These are phyloP conservation scores for Colletotrichum noveboracense DNA, from an alignment of 2,329 filamentous ascomycete species.

Conservation along the genomic window DNA sequence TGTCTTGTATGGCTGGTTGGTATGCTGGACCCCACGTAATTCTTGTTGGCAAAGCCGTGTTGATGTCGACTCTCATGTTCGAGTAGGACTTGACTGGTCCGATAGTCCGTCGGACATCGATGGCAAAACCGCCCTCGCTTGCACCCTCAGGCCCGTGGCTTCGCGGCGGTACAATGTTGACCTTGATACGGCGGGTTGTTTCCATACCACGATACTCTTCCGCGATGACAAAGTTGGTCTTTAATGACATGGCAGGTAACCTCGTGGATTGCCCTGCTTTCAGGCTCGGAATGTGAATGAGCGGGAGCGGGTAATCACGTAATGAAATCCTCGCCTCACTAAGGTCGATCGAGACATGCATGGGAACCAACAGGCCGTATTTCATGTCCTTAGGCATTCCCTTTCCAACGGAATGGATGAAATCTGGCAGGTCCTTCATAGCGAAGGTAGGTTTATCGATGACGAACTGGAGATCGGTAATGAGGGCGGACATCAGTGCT, in stretches of 20 bases:
- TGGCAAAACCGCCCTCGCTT: constrained; percentile 71
- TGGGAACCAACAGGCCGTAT: constrained; percentile 87
- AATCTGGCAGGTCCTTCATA: constrained; percentile 79
- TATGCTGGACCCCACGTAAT: constrained; percentile 98
- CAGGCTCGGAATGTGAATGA: constrained; percentile 87
- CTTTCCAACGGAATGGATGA: constrained; percentile 90
- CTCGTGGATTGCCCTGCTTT: constrained; percentile 80
- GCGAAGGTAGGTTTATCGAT: constrained; percentile 95
- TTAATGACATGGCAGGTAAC: constrained; percentile 81
- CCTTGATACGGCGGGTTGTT: constrained; percentile 79
- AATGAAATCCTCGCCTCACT: constrained; percentile 86
- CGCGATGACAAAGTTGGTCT: constrained; percentile 92
- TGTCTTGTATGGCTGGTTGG: constrained; percentile 96
- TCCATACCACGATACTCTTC: constrained; percentile 87
- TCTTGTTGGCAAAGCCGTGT: constrained; percentile 87
- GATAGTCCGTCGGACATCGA: constrained; percentile 89
- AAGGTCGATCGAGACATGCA: constrained; percentile 89
- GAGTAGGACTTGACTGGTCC: constrained; percentile 97
- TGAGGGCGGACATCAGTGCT: constrained; percentile 77
- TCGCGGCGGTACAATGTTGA: constrained; percentile 82
- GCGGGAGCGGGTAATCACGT: constrained; percentile 90
- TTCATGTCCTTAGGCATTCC: constrained; percentile 92
- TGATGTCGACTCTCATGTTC: constrained; percentile 89
- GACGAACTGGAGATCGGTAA: constrained; percentile 83
- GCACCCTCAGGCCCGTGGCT: constrained; percentile 60